Conservation (phyloP, 2,329 filamentous ascomycete genomes). For the Capronia americana region DNA sequence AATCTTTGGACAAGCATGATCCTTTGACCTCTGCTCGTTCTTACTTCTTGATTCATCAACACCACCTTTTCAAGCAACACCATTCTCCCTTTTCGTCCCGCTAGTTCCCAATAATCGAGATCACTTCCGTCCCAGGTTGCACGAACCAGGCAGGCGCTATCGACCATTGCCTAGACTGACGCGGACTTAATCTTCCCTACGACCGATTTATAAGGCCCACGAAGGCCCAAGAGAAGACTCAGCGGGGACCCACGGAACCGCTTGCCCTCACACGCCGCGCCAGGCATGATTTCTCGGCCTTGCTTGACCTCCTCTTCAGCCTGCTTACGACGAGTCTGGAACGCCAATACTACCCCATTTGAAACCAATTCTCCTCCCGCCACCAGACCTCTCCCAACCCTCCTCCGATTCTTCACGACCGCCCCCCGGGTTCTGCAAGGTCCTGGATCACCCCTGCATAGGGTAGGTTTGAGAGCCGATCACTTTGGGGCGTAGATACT, state of each 20-base stretch:
- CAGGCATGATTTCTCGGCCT: slow-evolving; percentile 22
- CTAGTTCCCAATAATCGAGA: slow-evolving; percentile 9
- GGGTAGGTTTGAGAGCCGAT: slow-evolving; percentile 8
- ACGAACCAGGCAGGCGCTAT: neutral
- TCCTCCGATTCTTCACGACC: slow-evolving; percentile 1
- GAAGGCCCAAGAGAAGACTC: neutral
- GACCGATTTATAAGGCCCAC: neutral
- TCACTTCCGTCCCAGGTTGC: slow-evolving; percentile 7
- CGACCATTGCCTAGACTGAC: neutral
- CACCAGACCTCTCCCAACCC: neutral
- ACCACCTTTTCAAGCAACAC: slow-evolving; percentile 1
- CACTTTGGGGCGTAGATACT: neutral
- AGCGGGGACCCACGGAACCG: slow-evolving; percentile 9
- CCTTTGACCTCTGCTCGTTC: slow-evolving; percentile 14
- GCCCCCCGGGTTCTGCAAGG: slow-evolving; percentile 12
- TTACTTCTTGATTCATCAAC: slow-evolving; percentile 16
- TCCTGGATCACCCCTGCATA: slow-evolving; percentile 15
- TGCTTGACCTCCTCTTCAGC: slow-evolving; percentile 7
- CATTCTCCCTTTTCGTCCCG: slow-evolving; percentile 18
- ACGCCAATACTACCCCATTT: slow-evolving; percentile 9
- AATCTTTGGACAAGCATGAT: slow-evolving; percentile 9
- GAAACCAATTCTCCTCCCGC: slow-evolving; percentile 14
- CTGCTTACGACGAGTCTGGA: slow-evolving; percentile 21
- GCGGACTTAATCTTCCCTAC: neutral
- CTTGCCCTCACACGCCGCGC: neutral